A percentile compares a stretch with the other conserved stretches of the same genome.
Conservation (phyloP, 352 stramenopile genomes). For the Phytophthora aleatoria region DNA sequence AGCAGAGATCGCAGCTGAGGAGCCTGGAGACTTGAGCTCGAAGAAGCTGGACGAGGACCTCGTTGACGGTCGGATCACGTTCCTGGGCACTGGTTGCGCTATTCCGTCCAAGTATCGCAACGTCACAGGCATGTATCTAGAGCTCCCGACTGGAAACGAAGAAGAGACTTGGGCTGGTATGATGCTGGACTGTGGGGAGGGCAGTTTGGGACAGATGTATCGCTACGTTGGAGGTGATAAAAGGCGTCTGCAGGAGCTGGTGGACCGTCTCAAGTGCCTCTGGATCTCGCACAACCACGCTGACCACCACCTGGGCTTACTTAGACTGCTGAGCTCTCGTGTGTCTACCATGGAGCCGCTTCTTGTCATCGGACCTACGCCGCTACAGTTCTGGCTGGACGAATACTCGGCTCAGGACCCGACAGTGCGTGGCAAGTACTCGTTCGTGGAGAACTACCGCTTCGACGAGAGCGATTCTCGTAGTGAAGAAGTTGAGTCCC, state of each 20-base stretch:
- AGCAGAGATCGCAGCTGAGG: neutral
- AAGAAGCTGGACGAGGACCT: slow-evolving; percentile 22
- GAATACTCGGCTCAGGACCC: slow-evolving; percentile 90
- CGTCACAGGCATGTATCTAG: slow-evolving; percentile 95
- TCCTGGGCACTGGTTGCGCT: slow-evolving; percentile 96
- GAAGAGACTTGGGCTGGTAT: slow-evolving; percentile 54
- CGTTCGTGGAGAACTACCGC: slow-evolving; percentile 90
- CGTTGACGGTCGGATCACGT: slow-evolving; percentile 83
- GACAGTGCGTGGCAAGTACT: slow-evolving; percentile 80
- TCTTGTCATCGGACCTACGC: slow-evolving; percentile 92
- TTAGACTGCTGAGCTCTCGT: slow-evolving; percentile 89
- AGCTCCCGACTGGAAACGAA: slow-evolving; percentile 38
- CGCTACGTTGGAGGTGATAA: slow-evolving; percentile 55
- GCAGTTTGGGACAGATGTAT: slow-evolving; percentile 93
- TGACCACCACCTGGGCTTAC: slow-evolving; percentile 96
- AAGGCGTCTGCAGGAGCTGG: slow-evolving; percentile 48
- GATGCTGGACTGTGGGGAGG: slow-evolving; percentile 97
- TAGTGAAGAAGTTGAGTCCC: slow-evolving; percentile 27
- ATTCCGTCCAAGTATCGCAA: slow-evolving; percentile 99
- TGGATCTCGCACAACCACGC: slow-evolving; percentile 98
- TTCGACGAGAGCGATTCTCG: slow-evolving; percentile 63
- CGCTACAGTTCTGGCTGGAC: slow-evolving; percentile 89
- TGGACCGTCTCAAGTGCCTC: slow-evolving; percentile 88
- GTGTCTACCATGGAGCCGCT: slow-evolving; percentile 60
- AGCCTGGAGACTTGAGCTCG: neutral